Conservation (phyloP, 352 stramenopile genomes). For the Phytopythium aichiense region DNA sequence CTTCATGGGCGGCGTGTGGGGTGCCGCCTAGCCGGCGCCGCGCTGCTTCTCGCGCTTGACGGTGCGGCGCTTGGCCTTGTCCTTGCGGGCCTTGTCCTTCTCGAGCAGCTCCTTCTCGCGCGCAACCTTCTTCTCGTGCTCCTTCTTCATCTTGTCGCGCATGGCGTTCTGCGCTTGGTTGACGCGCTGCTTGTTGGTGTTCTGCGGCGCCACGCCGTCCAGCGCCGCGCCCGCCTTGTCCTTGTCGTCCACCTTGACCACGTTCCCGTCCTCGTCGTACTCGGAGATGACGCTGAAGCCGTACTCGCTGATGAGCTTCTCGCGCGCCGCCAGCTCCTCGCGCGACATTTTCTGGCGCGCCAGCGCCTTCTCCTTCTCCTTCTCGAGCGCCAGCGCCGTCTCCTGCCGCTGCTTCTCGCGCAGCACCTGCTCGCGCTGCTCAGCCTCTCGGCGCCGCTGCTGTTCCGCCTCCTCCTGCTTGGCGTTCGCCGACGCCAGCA, state of each 20-base stretch:
- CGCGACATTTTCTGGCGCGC: conserved; percentile 77
- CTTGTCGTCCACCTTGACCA: conserved; percentile 74
- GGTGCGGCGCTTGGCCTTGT: conserved; percentile 70
- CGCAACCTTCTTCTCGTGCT: conserved; percentile 67
- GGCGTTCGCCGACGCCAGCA: conserved; percentile 31
- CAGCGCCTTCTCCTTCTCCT: conserved; percentile 55
- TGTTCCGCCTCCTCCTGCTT: conserved; percentile 32
- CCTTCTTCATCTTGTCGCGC: conserved; percentile 70
- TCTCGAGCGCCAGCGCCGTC: conserved; percentile 43
- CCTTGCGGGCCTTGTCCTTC: conserved; percentile 62
- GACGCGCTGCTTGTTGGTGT: conserved; percentile 54
- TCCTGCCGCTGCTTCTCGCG: conserved; percentile 58
- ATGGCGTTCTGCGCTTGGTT: conserved; percentile 44
- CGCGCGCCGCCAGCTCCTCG: conserved; percentile 57
- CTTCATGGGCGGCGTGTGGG: too few relatives aligned
- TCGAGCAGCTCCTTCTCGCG: conserved; percentile 68
- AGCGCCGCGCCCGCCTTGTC: conserved; percentile 28
- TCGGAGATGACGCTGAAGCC: conserved; percentile 74
- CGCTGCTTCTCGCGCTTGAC: conserved; percentile 73
- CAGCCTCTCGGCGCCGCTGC: conserved; percentile 32
- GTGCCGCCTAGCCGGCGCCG: conserved; percentile 39
- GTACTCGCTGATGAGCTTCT: conserved; percentile 81
- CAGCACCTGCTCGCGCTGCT: conserved; percentile 52
- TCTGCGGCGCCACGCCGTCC: conserved; percentile 27
- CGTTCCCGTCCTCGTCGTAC: conserved; percentile 82